Evolutionary conservation across 2,329 filamentous ascomycete species (phyloP).

Genomic region (Pseudogymnoascus sp.): DNA sequence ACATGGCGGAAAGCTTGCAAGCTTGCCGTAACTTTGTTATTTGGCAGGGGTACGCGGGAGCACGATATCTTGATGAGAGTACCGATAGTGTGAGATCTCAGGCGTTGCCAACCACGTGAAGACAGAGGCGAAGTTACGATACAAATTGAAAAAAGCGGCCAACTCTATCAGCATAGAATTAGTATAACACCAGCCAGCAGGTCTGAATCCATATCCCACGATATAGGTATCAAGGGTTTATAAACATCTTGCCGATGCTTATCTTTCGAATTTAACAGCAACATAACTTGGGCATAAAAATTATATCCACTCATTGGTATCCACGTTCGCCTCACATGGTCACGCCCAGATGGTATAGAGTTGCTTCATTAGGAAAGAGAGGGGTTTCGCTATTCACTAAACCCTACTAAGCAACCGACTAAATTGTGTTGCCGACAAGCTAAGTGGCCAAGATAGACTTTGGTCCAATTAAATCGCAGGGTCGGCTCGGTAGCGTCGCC

Average conservation of each 20-base stretch:
- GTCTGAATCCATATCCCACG: neutral
- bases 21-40: neutral
- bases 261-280: neutral
- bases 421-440: neutral
- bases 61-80: neutral
- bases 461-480: neutral
- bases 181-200: neutral
- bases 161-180: neutral
- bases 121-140: neutral
- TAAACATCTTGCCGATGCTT: neutral
- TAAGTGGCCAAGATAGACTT: neutral
- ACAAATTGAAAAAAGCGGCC: neutral
- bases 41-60: neutral
- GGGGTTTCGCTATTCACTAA: neutral
- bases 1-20: neutral
- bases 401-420: neutral
- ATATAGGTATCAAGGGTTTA: slow-evolving; percentile 3
- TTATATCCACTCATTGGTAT: neutral
- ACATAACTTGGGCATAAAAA: neutral
- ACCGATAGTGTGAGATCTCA: neutral
- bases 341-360: neutral
- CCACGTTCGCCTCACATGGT: neutral
- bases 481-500: neutral
- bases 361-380: slow-evolving; percentile 1
- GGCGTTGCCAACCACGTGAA: neutral